Base-by-base conservation (phyloP, 1,284 basidiomycete species). In the Trametes versicolor region DNA sequence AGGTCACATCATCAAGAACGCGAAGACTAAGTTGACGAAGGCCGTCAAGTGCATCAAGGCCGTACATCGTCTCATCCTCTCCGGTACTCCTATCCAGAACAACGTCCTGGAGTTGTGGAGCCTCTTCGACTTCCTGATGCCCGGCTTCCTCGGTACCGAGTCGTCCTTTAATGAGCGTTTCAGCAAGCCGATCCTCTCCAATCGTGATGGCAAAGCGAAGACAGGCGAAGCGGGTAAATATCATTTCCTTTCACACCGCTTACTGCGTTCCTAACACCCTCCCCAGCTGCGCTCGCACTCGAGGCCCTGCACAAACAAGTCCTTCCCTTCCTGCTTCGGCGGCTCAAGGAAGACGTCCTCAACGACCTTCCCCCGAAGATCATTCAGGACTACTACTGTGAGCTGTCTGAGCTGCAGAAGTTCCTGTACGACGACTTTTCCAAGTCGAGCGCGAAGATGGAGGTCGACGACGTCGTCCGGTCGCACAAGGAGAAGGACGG, bases 321-420 rank as follows among this genome's bases (percentile, higher is more conserved):
- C 32, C 81, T 99, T n/a, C 98, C 98, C 0, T 99, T 99, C 88
- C 81, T 99, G 34, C 85, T 99, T 32, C 93, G 98, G 57, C 91
- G 98, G 23, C 82, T 99, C 73, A 99, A 99, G 77, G 98, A 99
- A 79, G 97, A 99, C 74, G 98, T 99, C 25, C 83, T 99, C 65
- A 83, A 96, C 72, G 98, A 99, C 76, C 84, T 99, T 2, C 98
- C 98, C 0, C 98, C 98, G 2, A 99, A 99, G 82, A 99, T 99
- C 77, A 99, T 99, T 68, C 98, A 99, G 79, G 98, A 99, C 76
- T 99, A 99, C 78, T 98, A 99, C 75, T 99, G 97, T 83, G 97
- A 99, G 74, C 85, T 99, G 2, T 98, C 97, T 0, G 92, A 96
- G 17, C 79, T 99, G 58, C 97, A 99, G 81, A 95, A 96, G 79